phyloP scores from a whole-genome alignment of 345 rosid species.

The Arabis hirsuta region DNA sequence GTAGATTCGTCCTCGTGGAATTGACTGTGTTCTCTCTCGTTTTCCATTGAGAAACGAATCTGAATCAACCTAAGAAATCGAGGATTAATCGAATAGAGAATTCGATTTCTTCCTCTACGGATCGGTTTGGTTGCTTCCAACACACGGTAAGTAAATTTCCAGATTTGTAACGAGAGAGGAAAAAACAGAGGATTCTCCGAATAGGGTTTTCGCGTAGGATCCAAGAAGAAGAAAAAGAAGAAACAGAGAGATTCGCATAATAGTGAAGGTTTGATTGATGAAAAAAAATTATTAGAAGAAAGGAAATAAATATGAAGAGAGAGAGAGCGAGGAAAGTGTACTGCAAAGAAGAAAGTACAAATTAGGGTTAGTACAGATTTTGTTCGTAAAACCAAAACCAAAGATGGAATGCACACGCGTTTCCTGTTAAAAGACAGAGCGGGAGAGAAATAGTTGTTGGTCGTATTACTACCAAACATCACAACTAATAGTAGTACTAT shows the following conservation, averaged over 20 bases:
- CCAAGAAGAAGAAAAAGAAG: no score
- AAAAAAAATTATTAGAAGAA: slow-evolving; percentile 20
- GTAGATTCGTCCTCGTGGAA: slow-evolving; percentile 8
- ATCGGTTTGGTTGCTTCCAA: slow-evolving; percentile 5
- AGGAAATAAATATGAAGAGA: slow-evolving; percentile 12
- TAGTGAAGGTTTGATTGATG: not conserved
- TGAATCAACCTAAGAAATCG: not conserved
- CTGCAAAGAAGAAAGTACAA: slow-evolving; percentile 41
- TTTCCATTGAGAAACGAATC: slow-evolving; percentile 16
- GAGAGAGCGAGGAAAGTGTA: slow-evolving; percentile 36
- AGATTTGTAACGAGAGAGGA: no score
- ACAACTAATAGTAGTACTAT: not conserved
- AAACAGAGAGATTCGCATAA: slow-evolving; percentile 19
- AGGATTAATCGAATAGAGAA: no score
- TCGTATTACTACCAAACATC: slow-evolving; percentile 18
- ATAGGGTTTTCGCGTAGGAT: slow-evolving; percentile 4
- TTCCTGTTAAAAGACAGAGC: slow-evolving; percentile 3
- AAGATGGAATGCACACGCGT: slow-evolving; percentile 38
- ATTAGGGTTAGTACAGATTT: slow-evolving; percentile 38
- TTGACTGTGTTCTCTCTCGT: slow-evolving; percentile 32
- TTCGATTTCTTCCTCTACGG: no score
- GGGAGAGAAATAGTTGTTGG: slow-evolving; percentile 34
- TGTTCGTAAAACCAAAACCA: slow-evolving; percentile 18
- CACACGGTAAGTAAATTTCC: no score
- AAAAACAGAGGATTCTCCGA: no score